Base-by-base conservation (phyloP, 1,284 basidiomycete species). In the Malassezia japonica region DNA sequence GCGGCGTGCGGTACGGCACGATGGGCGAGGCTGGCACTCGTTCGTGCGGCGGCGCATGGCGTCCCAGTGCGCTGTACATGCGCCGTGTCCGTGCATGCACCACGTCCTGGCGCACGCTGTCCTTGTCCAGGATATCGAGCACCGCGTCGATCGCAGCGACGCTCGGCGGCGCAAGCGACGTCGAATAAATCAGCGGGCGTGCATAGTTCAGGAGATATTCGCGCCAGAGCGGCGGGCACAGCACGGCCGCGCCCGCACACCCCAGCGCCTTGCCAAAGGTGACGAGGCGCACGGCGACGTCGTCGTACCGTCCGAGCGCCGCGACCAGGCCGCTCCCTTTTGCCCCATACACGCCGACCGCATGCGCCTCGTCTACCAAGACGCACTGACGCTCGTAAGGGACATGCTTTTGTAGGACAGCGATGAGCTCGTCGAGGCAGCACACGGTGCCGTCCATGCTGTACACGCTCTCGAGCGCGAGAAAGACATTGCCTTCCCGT, bases 361-460 rank as follows among this genome's bases (percentile, higher is more conserved):
- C 80, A 70, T 95, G 70, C 2, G 74, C 73, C 71, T 95, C 91
- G 61, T 90, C 87, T 0, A 90, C 83, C 10, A 89, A 72, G 10
- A 62, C 56, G 39, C 57, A 61, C 25, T 59, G 55, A 16, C 56
- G 50, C 9, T 34, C n/a, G 1, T 44, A 13, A 0, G 83, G 82
- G 31, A 87, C 78, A 21, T 79, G 60, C 21, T 77, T 74, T 32
- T 84, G 82, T 33, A 85, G 65, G 3, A 78, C 63, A 13, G 79
- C 77, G 13, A 82, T 78, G 48, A 94, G 82, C 29, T 80, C 78
- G 6, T 58, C 56, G 13, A 95, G 76, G 1, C 88, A 87, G 1
- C 86, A 81, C 52, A 91, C 79, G 40, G 89, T 91, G 15, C 91
- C 91, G 64, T 95, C 91, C 91, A 95, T 96, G 55, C 85, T 87